Base-by-base conservation (phyloP, 768 basidiomycete species). In the Gautieria morchelliformis region DNA sequence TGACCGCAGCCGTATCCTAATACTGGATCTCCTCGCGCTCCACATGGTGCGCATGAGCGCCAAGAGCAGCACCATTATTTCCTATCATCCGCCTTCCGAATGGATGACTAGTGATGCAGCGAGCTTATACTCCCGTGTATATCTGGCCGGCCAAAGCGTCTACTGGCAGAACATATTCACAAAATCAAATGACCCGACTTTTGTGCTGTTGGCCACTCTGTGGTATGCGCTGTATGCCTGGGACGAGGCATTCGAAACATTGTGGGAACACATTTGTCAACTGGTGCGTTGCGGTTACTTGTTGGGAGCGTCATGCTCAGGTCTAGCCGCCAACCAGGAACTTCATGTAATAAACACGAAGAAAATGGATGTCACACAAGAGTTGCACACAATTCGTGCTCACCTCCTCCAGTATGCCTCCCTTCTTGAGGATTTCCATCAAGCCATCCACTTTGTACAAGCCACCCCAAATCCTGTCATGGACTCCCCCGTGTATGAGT, bases 221-320 rank as follows among this genome's bases (percentile, higher is more conserved):
- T 83, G 82, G 82, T 81, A 81, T 56, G 75, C 79, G 0, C 62
- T 82, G 27, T 83, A 83, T 62, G 75, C 80, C 0, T 83, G 82
- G 80, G 82, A 83, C 50, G 79, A 84, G 64, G 68, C 79, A 0
- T 69, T 82, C 24, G 81, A 82, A 61, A 66, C 68, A 14, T 62
- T 83, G 37, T 82, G 81, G 56, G 60, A 62, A 10, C 78, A 83
- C 61, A 73, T 83, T 22, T 77, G 73, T 58, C 70, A 60, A 56
- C 67, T 84, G 67, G 80, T 81, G 63, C 48, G 78, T 19, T 32
- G 9, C 24, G 19, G 30, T 10, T 44, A 39, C 32, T 24, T 35
- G n/a, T n/a, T 15, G n/a, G 7, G 35, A 39, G 14, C 5, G 14
- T 39, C 15, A 15, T 51, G 5, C 35, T 51, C 12, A 53, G 4